phyloP scores from a whole-genome alignment of 768 basidiomycete genomes.

The Serendipita sp. region DNA sequence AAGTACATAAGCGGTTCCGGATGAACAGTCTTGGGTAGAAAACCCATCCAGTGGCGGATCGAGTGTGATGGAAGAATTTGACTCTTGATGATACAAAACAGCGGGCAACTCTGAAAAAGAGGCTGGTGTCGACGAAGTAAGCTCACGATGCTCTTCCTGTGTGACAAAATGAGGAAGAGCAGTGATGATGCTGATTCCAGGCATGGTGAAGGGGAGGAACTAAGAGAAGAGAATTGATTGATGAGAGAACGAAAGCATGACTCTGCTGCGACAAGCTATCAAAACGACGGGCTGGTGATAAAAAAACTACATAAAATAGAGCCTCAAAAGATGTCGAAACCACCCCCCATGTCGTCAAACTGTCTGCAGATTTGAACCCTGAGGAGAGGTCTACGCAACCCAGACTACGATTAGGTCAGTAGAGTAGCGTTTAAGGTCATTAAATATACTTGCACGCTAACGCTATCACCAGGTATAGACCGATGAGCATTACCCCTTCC shows the following conservation, averaged over 20 bases:
- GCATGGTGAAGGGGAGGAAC: not conserved
- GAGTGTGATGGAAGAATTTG: slow-evolving; percentile 49
- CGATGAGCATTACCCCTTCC: slow-evolving; percentile 63
- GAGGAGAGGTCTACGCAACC: no score
- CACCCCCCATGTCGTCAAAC: no score
- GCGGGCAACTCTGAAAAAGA: slow-evolving; percentile 80
- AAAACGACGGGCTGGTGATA: no score
- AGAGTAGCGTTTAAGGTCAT: no score
- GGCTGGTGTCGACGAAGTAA: slow-evolving; percentile 65
- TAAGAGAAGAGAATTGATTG: not conserved
- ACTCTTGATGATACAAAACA: slow-evolving; percentile 57
- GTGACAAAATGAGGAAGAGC: slow-evolving; percentile 32
- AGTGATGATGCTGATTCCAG: slow-evolving; percentile 22
- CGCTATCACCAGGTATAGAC: slow-evolving; percentile 67
- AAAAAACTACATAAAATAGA: no score
- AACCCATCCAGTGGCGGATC: slow-evolving; percentile 56
- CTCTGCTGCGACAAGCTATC: no score
- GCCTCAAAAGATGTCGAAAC: no score
- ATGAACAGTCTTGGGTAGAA: slow-evolving; percentile 29
- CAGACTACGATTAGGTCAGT: no score
- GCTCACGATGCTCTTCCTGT: slow-evolving; percentile 46
- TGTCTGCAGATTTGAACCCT: no score
- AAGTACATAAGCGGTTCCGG: slow-evolving; percentile 67
- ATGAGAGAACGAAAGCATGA: no score
- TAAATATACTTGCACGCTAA: slow-evolving; percentile 43